These are phyloP conservation scores for Diaporthe amygdali DNA, from an alignment of 2,329 filamentous ascomycete genomes.

Conservation along the genomic window DNA sequence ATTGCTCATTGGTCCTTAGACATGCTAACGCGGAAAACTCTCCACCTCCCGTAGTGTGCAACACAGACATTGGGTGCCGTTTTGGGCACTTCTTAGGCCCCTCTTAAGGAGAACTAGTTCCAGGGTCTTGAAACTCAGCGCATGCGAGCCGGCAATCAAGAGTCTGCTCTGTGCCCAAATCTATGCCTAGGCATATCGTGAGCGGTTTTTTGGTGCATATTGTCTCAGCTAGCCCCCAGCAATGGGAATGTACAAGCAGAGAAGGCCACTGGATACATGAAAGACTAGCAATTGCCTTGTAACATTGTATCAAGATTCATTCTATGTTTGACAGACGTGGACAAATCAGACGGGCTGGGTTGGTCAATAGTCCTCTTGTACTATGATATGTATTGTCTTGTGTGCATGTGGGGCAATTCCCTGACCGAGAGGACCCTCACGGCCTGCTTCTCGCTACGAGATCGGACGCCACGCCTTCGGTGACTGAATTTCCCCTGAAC, in stretches of 20 bases:
- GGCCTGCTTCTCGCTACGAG: not conserved
- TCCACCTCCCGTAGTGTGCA: not conserved
- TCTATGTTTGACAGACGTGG: not conserved
- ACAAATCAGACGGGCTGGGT: not conserved
- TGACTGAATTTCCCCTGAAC: not conserved
- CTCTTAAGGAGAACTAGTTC: not conserved
- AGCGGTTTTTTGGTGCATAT: not conserved
- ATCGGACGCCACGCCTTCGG: not conserved
- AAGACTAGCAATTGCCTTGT: not conserved
- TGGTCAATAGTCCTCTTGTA: not conserved
- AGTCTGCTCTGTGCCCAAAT: too few species aligned
- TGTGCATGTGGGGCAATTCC: not conserved
- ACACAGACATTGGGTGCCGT: not conserved
- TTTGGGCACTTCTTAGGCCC: too few species aligned
- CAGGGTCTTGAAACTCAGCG: not conserved
- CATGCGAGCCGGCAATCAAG: not conserved
- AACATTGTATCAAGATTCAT: not conserved
- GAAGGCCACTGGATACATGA: not conserved
- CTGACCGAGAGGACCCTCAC: too few species aligned
- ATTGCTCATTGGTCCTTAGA: not conserved
- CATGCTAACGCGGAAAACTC: not conserved
- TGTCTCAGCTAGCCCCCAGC: not conserved
- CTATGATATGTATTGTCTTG: not conserved
- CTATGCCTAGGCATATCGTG: not conserved
- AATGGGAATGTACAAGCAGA: not conserved